Conservation (phyloP, 345 rosid genomes). For the Acer campestre region DNA sequence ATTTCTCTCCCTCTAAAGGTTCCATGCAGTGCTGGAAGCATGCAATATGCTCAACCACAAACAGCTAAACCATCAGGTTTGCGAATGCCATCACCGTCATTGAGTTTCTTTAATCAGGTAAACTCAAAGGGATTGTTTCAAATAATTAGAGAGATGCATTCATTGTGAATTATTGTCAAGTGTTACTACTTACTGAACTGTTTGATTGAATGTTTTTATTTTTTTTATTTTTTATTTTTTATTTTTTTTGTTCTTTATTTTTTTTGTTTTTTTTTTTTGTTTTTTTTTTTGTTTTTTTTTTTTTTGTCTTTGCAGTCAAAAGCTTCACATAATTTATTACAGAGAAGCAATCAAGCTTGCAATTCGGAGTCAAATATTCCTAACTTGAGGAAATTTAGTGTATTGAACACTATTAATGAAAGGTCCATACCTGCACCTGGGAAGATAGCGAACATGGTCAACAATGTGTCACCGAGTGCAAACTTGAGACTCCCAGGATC, state of each 20-base stretch:
- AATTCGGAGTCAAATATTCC: slow-evolving; percentile 35
- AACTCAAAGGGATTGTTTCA: neutral
- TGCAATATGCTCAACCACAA: slow-evolving; percentile 36
- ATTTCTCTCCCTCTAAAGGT: slow-evolving; percentile 38
- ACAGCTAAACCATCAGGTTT: slow-evolving; percentile 75
- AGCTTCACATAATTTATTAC: slow-evolving; percentile 34
- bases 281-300: too few relatives aligned
- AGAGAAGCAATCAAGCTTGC: slow-evolving; percentile 39
- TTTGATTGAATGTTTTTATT: slow-evolving; percentile 5
- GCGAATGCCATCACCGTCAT: slow-evolving; percentile 88
- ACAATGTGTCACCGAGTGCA: slow-evolving; percentile 27
- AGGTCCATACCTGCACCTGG: slow-evolving; percentile 30
- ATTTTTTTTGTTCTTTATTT: too few relatives aligned
- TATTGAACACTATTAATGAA: slow-evolving; percentile 35
- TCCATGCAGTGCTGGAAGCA: slow-evolving; percentile 25
- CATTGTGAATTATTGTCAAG: neutral
- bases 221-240: too few relatives aligned
- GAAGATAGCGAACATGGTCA: slow-evolving; percentile 26
- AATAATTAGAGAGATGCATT: neutral
- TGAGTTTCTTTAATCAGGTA: slow-evolving; percentile 86
- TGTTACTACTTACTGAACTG: slow-evolving; percentile 3
- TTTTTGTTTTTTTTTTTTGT: too few relatives aligned
- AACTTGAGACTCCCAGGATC: slow-evolving; percentile 21
- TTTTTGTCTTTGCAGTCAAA: slow-evolving; percentile 78
- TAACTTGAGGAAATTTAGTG: slow-evolving; percentile 27